Base-by-base conservation (phyloP, 2,329 filamentous ascomycete species). In the Byssochlamys sp. region DNA sequence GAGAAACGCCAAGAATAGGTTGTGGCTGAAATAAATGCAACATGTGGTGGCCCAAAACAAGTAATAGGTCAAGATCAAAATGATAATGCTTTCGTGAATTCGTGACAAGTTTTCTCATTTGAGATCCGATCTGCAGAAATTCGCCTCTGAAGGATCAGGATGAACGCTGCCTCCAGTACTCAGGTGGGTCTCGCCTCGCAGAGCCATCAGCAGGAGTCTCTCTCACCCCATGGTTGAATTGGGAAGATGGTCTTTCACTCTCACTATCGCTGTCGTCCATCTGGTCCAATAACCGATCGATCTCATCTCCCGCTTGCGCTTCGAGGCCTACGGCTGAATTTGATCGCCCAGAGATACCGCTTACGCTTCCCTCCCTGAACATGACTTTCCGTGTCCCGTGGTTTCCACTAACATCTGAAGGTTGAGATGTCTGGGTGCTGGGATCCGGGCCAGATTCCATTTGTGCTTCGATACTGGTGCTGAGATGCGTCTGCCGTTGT, bases 231-330 rank as follows among this genome's bases (percentile, higher is more conserved):
- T 45, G 19, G 6, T 24, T 2, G 39, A 45, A 45, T 19, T 45
- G 39, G 5, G 39, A 45, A 14, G 60, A 62, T 1, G 59, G 62
- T 14, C 54, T 59, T 35, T 72, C 71, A 54, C 71, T 68, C 14
- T 74, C 71, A 48, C 70, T 73, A 33, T 72, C 69, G 55, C 69
- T 73, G 57, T 70, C 62, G 24, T 66, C 68, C 72, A 74, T 74
- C 58, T 74, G 72, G 57, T 74, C 72, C 24, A 74, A 58, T 28
- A 74, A 66, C n/a, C 71, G 70, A 55, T 74, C 72, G 24, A 74
- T 74, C 56, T 73, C 72, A 57, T 74, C 72, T 1, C 71, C 72
- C 19, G 72, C 71, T 35, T 68, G 63, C 7, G 69, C 64, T 56
- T 73, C 71, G 7, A 71, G 58, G 1, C 62, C 67, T 4, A 61